Evolutionary conservation across 2,329 filamentous ascomycete genomes (phyloP).

Genomic region (Epichloe amarillans): DNA sequence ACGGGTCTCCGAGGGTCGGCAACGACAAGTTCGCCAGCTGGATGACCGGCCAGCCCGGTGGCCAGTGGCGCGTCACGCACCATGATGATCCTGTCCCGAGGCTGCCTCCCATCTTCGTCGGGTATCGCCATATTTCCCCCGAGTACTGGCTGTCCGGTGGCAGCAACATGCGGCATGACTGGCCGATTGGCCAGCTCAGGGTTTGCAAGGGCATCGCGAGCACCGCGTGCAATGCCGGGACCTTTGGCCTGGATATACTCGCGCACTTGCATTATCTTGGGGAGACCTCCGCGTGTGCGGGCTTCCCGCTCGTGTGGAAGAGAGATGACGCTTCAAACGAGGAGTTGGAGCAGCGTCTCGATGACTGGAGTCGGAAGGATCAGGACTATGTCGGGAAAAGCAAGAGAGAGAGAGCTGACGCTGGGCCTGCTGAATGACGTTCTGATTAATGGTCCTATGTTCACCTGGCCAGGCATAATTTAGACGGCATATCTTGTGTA

Average conservation of each 20-base stretch:
- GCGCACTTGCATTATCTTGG: conserved; percentile 39
- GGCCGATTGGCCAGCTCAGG: conserved; percentile 26
- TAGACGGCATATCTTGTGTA: no score
- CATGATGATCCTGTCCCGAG: conserved; percentile 53
- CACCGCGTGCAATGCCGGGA: conserved; percentile 37
- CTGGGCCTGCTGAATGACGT: not conserved
- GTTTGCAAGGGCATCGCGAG: conserved; percentile 36
- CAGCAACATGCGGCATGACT: conserved; percentile 18
- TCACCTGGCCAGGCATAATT: no score
- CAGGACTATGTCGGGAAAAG: not conserved
- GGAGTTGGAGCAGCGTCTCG: conserved; percentile 26
- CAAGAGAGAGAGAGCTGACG: not conserved
- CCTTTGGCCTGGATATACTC: conserved; percentile 27
- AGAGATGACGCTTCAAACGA: conserved; percentile 17
- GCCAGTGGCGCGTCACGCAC: conserved; percentile 54
- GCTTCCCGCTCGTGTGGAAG: conserved; percentile 14
- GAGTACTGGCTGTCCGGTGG: conserved; percentile 50
- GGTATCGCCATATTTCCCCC: conserved; percentile 53
- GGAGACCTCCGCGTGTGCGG: conserved; percentile 26
- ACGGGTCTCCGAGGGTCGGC: conserved; percentile 53
- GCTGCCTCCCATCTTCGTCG: conserved; percentile 46
- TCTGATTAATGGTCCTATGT: no score
- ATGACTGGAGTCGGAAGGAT: conserved; percentile 6
- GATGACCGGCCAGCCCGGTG: conserved; percentile 37
- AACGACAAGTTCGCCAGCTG: conserved; percentile 40